Conservation (phyloP, 1,284 basidiomycete species). For the Boletus hoseneyae region DNA sequence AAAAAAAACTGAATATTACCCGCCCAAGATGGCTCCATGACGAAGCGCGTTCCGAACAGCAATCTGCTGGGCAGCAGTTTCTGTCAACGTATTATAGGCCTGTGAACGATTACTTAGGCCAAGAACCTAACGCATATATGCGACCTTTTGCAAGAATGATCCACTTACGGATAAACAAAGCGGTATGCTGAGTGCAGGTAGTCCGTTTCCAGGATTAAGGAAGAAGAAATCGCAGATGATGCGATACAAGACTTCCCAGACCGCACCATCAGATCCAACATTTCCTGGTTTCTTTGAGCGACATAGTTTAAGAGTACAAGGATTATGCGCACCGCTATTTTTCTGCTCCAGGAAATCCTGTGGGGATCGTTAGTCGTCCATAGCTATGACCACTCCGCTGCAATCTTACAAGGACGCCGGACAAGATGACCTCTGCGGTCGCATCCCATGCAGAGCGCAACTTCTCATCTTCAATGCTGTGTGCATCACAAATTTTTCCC, state of each 20-base stretch:
- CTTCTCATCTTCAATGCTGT: slow-evolving; percentile 12
- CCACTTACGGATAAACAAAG: slow-evolving; percentile 26
- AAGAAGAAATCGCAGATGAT: slow-evolving; percentile 34
- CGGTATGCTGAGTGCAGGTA: slow-evolving; percentile 13
- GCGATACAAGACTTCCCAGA: slow-evolving; percentile 27
- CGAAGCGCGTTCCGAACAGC: slow-evolving; percentile 35
- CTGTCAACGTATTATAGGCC: slow-evolving; percentile 37
- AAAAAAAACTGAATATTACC: slow-evolving; percentile 25
- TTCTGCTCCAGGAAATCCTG: slow-evolving; percentile 32
- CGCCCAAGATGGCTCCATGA: slow-evolving; percentile 33
- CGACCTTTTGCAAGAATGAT: slow-evolving; percentile 10
- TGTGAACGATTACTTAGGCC: slow-evolving; percentile 14
- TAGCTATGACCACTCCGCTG: not conserved
- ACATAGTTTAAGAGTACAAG: not conserved
- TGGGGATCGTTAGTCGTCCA: slow-evolving; percentile 11
- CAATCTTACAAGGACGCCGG: slow-evolving; percentile 40
- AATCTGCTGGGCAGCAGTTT: slow-evolving; percentile 27
- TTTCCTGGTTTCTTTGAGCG: slow-evolving; percentile 12
- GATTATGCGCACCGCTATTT: slow-evolving; percentile 15
- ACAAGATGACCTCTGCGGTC: slow-evolving; percentile 37
- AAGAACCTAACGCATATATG: slow-evolving; percentile 31
- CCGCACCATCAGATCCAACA: slow-evolving; percentile 10
- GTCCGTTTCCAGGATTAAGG: slow-evolving; percentile 12
- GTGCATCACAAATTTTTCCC: slow-evolving; percentile 26
- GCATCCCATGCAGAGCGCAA: slow-evolving; percentile 36